Conservation (phyloP, 176 grass and related monocot genomes). For the Bonia amplexicaulis region DNA sequence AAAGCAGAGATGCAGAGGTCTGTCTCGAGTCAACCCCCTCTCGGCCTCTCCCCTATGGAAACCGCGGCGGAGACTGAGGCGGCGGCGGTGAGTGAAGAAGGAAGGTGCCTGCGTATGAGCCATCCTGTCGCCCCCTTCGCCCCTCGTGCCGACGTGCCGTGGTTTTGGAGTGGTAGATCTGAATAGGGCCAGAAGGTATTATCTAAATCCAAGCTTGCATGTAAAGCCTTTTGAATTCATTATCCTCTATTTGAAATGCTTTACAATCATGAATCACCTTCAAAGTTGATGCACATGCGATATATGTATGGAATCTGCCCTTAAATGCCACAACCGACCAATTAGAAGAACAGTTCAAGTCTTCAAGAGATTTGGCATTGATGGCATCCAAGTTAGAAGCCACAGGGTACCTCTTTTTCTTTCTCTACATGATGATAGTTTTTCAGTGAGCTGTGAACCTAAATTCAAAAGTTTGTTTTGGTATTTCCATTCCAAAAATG, state of each 20-base stretch:
- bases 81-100: too few species aligned
- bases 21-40: too few species aligned
- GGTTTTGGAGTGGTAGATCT: too few species aligned
- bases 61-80: too few species aligned
- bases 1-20: too few species aligned
- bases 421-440: background rate
- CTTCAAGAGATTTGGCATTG: conserved; percentile 74
- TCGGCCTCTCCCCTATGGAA: too few species aligned
- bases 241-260: conserved; percentile 12
- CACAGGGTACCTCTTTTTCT: conserved; percentile 56
- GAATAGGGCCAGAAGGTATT: conserved; percentile 69
- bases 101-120: too few species aligned
- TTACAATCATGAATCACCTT: background rate
- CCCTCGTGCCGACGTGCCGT: too few species aligned
- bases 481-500: conserved; percentile 6
- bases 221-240: conserved; percentile 4
- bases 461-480: background rate
- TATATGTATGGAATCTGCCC: conserved; percentile 77
- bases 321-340: conserved; percentile 60
- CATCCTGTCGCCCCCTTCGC: too few species aligned
- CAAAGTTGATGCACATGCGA: conserved; percentile 67
- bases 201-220: background rate
- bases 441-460: background rate
- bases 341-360: conserved; percentile 56
- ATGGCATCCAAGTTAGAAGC: conserved; percentile 98